These are phyloP conservation scores for Erodium trifolium DNA, from an alignment of 441 rosid genomes.

Conservation along the genomic window DNA sequence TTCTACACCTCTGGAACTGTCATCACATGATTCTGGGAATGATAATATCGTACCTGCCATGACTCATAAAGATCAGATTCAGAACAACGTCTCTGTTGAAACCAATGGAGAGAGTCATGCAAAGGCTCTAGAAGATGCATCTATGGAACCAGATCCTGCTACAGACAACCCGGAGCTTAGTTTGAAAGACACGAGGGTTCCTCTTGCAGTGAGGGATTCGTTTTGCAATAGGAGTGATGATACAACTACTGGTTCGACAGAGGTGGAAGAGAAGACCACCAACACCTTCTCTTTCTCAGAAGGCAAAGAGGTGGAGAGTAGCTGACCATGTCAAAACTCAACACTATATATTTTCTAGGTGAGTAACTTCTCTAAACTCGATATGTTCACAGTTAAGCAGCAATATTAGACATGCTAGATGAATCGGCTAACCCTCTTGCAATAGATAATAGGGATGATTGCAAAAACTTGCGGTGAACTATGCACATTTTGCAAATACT, in stretches of 20 bases:
- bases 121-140: conserved; percentile 24
- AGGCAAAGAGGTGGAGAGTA: conserved; percentile 12
- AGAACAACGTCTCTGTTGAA: conserved; percentile 5
- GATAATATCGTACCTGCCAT: too few relatives aligned
- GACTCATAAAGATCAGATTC: too few relatives aligned
- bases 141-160: conserved; percentile 15
- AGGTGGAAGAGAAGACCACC: conserved; percentile 16
- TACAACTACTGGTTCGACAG: conserved; percentile 10
- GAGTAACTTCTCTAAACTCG: too few relatives aligned
- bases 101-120: conserved; percentile 28
- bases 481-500: too few relatives aligned
- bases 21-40: too few relatives aligned
- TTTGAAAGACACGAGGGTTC: conserved; percentile 17
- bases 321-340: conserved; percentile 11
- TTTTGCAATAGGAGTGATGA: conserved; percentile 18
- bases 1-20: too few relatives aligned
- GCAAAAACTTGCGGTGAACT: too few relatives aligned
- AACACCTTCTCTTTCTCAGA: conserved; percentile 2
- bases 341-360: too few relatives aligned
- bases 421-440: too few relatives aligned
- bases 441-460: too few relatives aligned
- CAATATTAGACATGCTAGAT: too few relatives aligned
- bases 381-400: too few relatives aligned
- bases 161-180: conserved; percentile 16
- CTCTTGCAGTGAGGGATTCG: conserved; percentile 24